Conservation (phyloP, 192 early-diverging fungal genomes). For the Polychytrium aggregatum region DNA sequence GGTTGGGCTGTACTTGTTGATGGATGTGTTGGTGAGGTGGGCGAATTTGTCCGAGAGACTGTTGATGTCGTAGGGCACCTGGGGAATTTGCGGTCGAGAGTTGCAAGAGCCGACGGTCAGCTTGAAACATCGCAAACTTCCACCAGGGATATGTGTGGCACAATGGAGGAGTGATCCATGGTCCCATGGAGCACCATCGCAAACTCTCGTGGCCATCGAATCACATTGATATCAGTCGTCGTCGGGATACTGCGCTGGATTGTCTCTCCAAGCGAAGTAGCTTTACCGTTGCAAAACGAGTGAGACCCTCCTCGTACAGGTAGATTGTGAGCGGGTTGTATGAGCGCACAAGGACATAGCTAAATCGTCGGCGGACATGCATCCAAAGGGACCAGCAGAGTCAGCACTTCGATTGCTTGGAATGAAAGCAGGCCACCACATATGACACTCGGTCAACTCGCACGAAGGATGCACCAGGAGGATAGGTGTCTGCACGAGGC, state of each 20-base stretch:
- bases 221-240: too few species aligned
- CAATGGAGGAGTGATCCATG: too few species aligned
- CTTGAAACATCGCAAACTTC: neutral
- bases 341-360: conserved; percentile 31
- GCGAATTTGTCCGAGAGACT: conserved; percentile 22
- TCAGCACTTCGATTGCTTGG: too few species aligned
- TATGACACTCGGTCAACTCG: too few species aligned
- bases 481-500: neutral
- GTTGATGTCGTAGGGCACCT: conserved; percentile 12
- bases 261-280: too few species aligned
- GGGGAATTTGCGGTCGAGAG: neutral
- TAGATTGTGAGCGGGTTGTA: conserved; percentile 29
- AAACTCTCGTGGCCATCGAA: too few species aligned
- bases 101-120: neutral
- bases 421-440: too few species aligned
- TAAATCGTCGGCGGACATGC: neutral
- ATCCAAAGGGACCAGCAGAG: neutral
- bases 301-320: conserved; percentile 29
- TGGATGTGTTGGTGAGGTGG: conserved; percentile 42
- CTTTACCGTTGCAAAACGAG: conserved; percentile 31
- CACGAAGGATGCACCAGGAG: too few species aligned
- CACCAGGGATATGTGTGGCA: too few species aligned
- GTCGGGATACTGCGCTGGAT: too few species aligned
- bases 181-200: too few species aligned
- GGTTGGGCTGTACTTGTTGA: conserved; percentile 32